Evolutionary conservation across 1,139 yeast species (phyloP).

Genomic region (Sugiyamaella paludigena): DNA sequence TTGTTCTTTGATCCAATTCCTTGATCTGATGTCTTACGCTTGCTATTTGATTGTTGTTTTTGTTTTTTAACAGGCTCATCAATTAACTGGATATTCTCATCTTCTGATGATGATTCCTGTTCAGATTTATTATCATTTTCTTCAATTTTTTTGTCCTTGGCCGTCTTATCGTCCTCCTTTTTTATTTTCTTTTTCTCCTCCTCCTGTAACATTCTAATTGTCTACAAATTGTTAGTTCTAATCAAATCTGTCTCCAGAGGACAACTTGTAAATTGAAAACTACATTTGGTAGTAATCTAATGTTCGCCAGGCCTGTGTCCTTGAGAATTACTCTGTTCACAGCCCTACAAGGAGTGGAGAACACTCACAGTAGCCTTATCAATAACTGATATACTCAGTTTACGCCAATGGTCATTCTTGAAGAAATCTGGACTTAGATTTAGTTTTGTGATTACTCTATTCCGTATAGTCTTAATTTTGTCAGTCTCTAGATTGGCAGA

Average conservation of each 20-base stretch:
- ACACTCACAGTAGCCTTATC: conserved; percentile 21
- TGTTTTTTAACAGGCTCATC: conserved; percentile 2
- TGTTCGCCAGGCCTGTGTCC: no score
- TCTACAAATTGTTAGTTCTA: conserved; percentile 8
- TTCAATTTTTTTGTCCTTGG: not conserved
- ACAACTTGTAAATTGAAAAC: no score
- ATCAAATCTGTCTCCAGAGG: not conserved
- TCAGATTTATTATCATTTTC: not conserved
- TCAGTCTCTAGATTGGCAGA: conserved; percentile 25
- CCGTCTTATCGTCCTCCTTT: not conserved
- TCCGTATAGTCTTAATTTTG: conserved; percentile 24
- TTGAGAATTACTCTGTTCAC: no score
- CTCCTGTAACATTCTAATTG: not conserved
- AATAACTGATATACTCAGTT: conserved; percentile 20
- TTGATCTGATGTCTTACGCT: no score
- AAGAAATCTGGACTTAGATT: conserved; percentile 25
- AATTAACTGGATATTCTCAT: conserved; percentile 5
- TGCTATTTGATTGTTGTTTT: no score
- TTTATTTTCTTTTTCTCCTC: not conserved
- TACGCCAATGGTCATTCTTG: conserved; percentile 23
- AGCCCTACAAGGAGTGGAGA: no score
- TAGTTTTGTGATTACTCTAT: conserved; percentile 20
- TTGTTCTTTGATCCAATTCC: no score
- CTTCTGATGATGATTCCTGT: conserved; percentile 7
- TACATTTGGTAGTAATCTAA: no score